A percentile compares a stretch with the other conserved stretches of the same genome.
Conservation (phyloP, 73 alveolate genomes). For the Uronychia binucleata region DNA sequence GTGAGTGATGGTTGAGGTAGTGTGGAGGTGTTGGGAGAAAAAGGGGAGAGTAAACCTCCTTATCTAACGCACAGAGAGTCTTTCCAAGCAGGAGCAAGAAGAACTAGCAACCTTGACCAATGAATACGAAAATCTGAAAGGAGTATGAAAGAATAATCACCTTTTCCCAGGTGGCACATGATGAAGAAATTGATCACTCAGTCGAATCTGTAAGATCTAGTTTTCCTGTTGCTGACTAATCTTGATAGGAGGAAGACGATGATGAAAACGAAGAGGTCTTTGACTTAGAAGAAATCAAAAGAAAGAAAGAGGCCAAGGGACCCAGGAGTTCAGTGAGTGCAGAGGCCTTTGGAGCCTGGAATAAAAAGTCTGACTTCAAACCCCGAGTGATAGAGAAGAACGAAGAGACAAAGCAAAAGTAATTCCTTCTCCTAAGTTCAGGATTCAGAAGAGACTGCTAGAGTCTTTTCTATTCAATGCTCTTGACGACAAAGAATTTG, state of each 20-base stretch:
- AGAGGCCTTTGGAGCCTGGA: conserved; percentile 95
- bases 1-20: background rate
- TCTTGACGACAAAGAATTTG: conserved; percentile 92
- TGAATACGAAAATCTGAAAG: background rate
- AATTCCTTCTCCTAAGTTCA: background rate
- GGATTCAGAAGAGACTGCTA: conserved; percentile 76
- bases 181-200: background rate
- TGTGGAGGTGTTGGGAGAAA: background rate
- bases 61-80: background rate
- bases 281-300: conserved; percentile 60
- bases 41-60: background rate
- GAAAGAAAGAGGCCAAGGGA: conserved; percentile 50
- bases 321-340: conserved; percentile 92
- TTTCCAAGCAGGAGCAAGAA: background rate
- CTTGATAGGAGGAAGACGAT: conserved; percentile 70
- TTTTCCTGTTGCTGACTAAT: background rate
- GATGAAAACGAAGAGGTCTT: background rate
- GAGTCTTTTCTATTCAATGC: conserved; percentile 90
- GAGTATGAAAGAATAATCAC: background rate
- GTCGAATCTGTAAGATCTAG: conserved; percentile 2
- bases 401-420: conserved; percentile 71
- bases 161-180: background rate
- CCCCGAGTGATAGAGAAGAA: conserved; percentile 87
- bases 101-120: background rate
- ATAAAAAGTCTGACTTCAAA: conserved; percentile 85